Conservation (phyloP, 2,329 filamentous ascomycete species). For the Drechslerella coelobrocha region DNA sequence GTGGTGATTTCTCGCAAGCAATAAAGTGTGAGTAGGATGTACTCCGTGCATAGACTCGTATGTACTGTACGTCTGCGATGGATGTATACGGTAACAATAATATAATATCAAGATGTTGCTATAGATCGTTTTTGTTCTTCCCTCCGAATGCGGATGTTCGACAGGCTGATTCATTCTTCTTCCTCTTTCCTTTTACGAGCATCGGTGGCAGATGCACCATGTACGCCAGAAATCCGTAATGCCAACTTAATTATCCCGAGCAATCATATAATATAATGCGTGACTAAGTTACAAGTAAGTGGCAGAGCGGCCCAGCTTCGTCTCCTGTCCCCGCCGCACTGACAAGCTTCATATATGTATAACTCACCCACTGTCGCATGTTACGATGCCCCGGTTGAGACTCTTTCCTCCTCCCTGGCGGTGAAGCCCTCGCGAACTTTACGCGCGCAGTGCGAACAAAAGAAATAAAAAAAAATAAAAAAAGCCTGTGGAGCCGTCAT, state of each 20-base stretch:
- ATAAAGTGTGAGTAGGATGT: background rate
- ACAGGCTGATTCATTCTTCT: background rate
- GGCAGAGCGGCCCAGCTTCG: too few relatives aligned
- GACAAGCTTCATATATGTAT: background rate
- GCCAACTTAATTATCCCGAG: too few relatives aligned
- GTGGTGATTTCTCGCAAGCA: background rate
- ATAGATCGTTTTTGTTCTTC: conserved; percentile 1
- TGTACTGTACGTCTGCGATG: background rate
- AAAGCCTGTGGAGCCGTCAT: background rate
- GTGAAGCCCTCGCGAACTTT: background rate
- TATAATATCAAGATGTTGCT: background rate
- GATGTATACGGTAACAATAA: background rate
- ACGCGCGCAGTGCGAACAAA: too few relatives aligned
- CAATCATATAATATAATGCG: too few relatives aligned
- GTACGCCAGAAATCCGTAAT: too few relatives aligned
- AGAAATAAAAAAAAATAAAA: background rate
- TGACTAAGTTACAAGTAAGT: too few relatives aligned
- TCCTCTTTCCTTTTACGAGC: conserved; percentile 4
- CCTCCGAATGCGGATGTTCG: conserved; percentile 7
- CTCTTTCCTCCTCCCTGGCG: background rate
- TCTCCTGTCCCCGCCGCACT: too few relatives aligned
- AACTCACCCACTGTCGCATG: background rate
- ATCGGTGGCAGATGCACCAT: conserved; percentile 1
- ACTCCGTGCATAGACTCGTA: background rate
- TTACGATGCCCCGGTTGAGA: background rate